These are phyloP conservation scores for Diaporthe nobilis DNA, from an alignment of 2,329 filamentous ascomycete genomes.

Conservation along the genomic window DNA sequence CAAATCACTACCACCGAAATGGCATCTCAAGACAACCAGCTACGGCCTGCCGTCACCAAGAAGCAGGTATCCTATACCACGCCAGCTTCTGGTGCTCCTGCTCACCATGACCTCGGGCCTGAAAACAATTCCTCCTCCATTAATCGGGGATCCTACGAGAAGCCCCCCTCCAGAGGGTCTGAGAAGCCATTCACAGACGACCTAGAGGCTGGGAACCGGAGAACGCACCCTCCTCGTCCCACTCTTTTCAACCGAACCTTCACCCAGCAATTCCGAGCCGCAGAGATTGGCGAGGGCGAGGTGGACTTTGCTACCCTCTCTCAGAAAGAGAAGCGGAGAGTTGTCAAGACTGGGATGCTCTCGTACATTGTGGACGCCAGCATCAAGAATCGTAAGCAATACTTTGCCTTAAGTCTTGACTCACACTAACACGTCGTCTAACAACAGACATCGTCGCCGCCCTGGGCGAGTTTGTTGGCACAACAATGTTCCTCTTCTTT, in stretches of 20 bases:
- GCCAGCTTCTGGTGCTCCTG: not conserved
- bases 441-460: conserved; percentile 16
- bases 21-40: conserved; percentile 19
- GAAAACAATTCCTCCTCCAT: not conserved
- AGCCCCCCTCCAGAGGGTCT: not conserved
- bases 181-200: conserved; percentile 22
- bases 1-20: not conserved
- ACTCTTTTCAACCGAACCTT: conserved; percentile 10
- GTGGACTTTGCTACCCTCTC: conserved; percentile 17
- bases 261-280: conserved; percentile 23
- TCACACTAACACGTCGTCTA: not conserved
- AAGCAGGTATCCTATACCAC: conserved; percentile 21
- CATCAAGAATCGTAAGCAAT: conserved; percentile 18
- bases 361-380: conserved; percentile 3
- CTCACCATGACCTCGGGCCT: conserved; percentile 9
- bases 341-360: conserved; percentile 7
- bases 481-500: conserved; percentile 60
- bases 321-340: conserved; percentile 24
- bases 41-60: conserved; percentile 1
- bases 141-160: not conserved
- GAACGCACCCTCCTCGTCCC: not conserved
- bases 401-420: not conserved
- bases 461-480: conserved; percentile 58
- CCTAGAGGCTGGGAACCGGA: not conserved
- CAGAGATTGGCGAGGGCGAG: not conserved